Base-by-base conservation (phyloP, 805 yeast species). In the Kodamaea laetipori region DNA sequence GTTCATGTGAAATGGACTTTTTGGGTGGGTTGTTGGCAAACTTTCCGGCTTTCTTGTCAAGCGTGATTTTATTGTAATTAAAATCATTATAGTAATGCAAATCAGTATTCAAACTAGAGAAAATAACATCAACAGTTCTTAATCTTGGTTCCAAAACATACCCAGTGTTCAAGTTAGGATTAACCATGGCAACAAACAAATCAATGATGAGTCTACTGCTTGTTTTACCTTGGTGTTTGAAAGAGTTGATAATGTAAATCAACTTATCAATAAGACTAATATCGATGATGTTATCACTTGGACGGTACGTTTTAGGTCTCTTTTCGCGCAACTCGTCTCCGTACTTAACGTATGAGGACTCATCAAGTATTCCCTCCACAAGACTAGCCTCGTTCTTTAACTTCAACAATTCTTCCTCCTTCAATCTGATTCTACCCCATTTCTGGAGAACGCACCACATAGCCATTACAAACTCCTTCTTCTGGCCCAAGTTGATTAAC, bases 401-500 rank as follows among this genome's bases (percentile, higher is more conserved):
- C 24, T 41, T 41, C 13, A 13, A 26, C 23, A 46, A 18, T 16
- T 46, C 46, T 5, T 37, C 35, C 6, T 39, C 34, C 25, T 41
- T 41, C n/a, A 50, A 39, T n/a, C 49, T 25, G 8, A 64, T 46
- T 2, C 69, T 71, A 5, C 67, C 74, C 66, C 69, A 68, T 37
- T 55, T 55, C 43, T 54, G 52, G 25, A 69, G 53, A 2, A 60
- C 46, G 37, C 58, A 60, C 73, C 73, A 69, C 26, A 64, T 51
- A 4, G 61, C 56, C 15, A 53, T 42, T 25, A 61, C 45, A 41
- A 64, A 64, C 40, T 67, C 71, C 12, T 51, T 49, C 17, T 55
- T 47, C 40, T 54, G 56, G 3, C 73, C 73, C 36, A 69, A 45
- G 17, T 56, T 52, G 26, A 55, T 30, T 16, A 71, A 51, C 1